Evolutionary conservation across 2,329 filamentous ascomycete genomes (phyloP).

Genomic region (Colletotrichum sp.): DNA sequence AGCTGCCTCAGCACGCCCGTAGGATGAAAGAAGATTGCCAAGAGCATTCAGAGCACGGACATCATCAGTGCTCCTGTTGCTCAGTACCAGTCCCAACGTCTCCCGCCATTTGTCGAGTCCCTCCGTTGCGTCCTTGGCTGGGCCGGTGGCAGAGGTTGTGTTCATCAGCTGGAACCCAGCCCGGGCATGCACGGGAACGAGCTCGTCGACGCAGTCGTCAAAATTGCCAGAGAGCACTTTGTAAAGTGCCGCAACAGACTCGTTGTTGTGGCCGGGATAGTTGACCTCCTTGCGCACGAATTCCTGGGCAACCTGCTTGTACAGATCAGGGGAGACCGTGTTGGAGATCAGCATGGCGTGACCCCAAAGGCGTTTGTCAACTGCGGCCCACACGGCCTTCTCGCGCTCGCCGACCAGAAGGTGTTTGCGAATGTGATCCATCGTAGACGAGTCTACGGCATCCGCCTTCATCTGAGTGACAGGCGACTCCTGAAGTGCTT

Average conservation of each 20-base stretch:
- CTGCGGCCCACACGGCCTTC: constrained; percentile 90
- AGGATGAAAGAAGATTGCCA: constrained; percentile 81
- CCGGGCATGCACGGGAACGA: constrained; percentile 90
- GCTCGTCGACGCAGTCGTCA: constrained; percentile 93
- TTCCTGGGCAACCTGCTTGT: constrained; percentile 93
- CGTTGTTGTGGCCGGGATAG: constrained; percentile 76
- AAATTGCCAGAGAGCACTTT: constrained; percentile 92
- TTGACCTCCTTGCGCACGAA: constrained; percentile 96
- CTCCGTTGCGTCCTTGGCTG: constrained; percentile 75
- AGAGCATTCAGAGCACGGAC: constrained; percentile 77
- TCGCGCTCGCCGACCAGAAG: constrained; percentile 84
- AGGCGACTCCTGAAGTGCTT: constrained; percentile 27
- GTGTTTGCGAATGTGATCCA: constrained; percentile 74
- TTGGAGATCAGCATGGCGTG: constrained; percentile 91
- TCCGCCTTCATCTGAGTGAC: constrained; percentile 59
- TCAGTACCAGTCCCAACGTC: constrained; percentile 82
- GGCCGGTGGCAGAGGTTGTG: constrained; percentile 64
- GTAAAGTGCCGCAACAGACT: constrained; percentile 89
- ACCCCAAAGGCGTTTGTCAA: constrained; percentile 93
- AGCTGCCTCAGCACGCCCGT: constrained; percentile 87
- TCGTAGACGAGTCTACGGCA: constrained; percentile 68
- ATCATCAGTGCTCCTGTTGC: constrained; percentile 86
- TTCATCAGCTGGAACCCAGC: constrained; percentile 92
- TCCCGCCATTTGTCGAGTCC: constrained; percentile 95
- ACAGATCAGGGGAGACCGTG: constrained; percentile 78